Percentiles rank a stretch among this genome's conserved stretches.
Evolutionary conservation across 768 basidiomycete species (phyloP).

Genomic region (Leccinum boreale): DNA sequence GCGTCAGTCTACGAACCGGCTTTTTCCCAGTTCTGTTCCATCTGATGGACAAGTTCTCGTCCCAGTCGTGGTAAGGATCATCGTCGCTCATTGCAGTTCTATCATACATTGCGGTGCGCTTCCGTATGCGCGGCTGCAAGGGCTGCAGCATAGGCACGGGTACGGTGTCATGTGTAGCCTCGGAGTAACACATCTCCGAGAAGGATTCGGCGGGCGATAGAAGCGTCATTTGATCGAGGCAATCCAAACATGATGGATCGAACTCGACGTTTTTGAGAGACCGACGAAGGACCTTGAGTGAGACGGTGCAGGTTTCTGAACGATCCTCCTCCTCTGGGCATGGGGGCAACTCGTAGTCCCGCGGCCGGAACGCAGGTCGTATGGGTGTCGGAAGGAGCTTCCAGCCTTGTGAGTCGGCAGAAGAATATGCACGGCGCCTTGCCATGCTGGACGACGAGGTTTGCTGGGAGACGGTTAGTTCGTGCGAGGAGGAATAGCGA

Average conservation of each 20-base stretch:
- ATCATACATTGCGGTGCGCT: slow-evolving; percentile 24
- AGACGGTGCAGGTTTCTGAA: slow-evolving; percentile 26
- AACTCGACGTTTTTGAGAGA: slow-evolving; percentile 37
- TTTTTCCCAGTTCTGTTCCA: slow-evolving; percentile 8
- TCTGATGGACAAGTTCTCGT: slow-evolving; percentile 33
- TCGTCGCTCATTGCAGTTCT: slow-evolving; percentile 34
- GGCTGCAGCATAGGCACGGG: slow-evolving; percentile 30
- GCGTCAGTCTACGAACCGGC: slow-evolving; percentile 16
- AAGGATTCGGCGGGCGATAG: slow-evolving; percentile 39
- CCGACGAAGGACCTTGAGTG: slow-evolving; percentile 32
- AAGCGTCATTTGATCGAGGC: slow-evolving; percentile 42
- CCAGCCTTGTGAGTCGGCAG: slow-evolving; percentile 34
- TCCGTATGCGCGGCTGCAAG: slow-evolving; percentile 33
- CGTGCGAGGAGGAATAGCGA: neutral
- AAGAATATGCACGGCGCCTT: slow-evolving; percentile 31
- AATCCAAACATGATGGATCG: slow-evolving; percentile 39
- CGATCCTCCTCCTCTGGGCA: slow-evolving; percentile 28
- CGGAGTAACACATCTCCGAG: slow-evolving; percentile 41
- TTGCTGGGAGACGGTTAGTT: slow-evolving; percentile 15
- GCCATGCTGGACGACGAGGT: slow-evolving; percentile 7
- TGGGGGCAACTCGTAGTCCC: slow-evolving; percentile 30
- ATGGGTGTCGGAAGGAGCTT: slow-evolving; percentile 31
- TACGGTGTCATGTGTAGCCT: slow-evolving; percentile 35
- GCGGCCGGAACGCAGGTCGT: slow-evolving; percentile 33
- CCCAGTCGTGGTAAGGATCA: slow-evolving; percentile 35